These are phyloP conservation scores for Cutaneotrichosporon curvatum DNA, from an alignment of 1,284 basidiomycete genomes.

Conservation along the genomic window DNA sequence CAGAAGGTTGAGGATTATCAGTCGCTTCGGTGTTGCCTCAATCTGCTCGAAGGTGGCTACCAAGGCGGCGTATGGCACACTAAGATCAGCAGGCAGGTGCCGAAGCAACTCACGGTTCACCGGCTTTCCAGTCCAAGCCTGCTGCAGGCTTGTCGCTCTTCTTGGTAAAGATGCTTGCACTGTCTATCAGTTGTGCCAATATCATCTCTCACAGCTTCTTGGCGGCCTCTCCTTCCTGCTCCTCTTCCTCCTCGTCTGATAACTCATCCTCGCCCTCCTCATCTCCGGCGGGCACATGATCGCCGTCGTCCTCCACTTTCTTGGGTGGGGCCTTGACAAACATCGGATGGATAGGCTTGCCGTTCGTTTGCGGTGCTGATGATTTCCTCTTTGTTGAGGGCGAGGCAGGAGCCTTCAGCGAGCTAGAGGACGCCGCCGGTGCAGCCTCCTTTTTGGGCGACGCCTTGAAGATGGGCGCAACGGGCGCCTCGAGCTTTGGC, in stretches of 20 bases:
- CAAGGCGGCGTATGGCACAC: conserved; percentile 89
- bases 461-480: background rate
- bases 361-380: conserved; percentile 14
- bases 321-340: conserved; percentile 36
- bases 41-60: conserved; percentile 83
- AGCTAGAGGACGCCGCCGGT: conserved; percentile 3
- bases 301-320: conserved; percentile 27
- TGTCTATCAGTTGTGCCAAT: conserved; percentile 33
- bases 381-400: background rate
- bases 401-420: background rate
- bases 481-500: conserved; percentile 17
- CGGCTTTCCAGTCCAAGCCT: conserved; percentile 76
- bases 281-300: conserved; percentile 30
- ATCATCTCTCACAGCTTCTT: conserved; percentile 56
- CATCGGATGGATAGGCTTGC: conserved; percentile 44
- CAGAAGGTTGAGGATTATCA: conserved; percentile 84
- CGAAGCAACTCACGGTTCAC: conserved; percentile 61
- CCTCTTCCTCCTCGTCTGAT: conserved; percentile 46
- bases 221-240: conserved; percentile 56
- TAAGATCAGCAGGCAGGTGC: conserved; percentile 37
- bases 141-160: conserved; percentile 60
- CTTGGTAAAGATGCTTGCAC: conserved; percentile 54
- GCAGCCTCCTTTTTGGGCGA: conserved; percentile 5
- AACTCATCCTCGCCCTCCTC: conserved; percentile 44
- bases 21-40: conserved; percentile 89